Percentiles rank a stretch among this genome's conserved stretches.
Conservation (phyloP, 2,329 filamentous ascomycete species). For the Fusarium penzigii region DNA sequence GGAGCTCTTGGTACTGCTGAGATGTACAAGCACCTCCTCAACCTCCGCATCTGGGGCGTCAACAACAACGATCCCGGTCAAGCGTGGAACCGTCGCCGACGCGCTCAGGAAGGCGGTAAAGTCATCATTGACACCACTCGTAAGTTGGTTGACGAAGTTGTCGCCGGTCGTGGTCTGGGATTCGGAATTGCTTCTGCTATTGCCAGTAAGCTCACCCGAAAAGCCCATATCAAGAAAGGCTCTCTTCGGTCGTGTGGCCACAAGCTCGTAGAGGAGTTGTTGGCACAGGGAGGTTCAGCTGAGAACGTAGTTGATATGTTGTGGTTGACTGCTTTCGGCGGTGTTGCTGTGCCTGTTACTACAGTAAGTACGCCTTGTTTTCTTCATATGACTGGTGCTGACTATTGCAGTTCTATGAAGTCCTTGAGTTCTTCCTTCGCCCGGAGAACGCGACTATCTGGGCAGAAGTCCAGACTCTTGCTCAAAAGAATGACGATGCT, state of each 20-base stretch:
- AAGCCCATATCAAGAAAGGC: constrained; percentile 32
- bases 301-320: constrained; percentile 39
- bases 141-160: constrained; percentile 41
- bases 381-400: not conserved
- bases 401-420: constrained; percentile 43
- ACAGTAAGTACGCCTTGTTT: constrained; percentile 28
- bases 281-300: constrained; percentile 33
- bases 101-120: constrained; percentile 41
- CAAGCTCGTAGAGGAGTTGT: constrained; percentile 40
- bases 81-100: constrained; percentile 46
- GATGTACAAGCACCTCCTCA: constrained; percentile 44
- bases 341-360: constrained; percentile 41
- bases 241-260: constrained; percentile 42
- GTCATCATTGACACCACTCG: constrained; percentile 40
- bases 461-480: constrained; percentile 43
- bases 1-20: constrained; percentile 45
- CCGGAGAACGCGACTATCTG: constrained; percentile 43
- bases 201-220: constrained; percentile 30
- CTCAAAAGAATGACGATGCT: constrained; percentile 36
- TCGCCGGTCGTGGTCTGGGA: constrained; percentile 32
- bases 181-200: constrained; percentile 33
- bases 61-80: constrained; percentile 50
- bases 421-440: constrained; percentile 44
- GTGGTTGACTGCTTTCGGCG: constrained; percentile 44
- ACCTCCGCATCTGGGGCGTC: constrained; percentile 47